Percentiles rank a stretch among this genome's conserved stretches.
These are phyloP conservation scores for Aethionema arabicum DNA, from an alignment of 345 rosid genomes.

Conservation along the genomic window DNA sequence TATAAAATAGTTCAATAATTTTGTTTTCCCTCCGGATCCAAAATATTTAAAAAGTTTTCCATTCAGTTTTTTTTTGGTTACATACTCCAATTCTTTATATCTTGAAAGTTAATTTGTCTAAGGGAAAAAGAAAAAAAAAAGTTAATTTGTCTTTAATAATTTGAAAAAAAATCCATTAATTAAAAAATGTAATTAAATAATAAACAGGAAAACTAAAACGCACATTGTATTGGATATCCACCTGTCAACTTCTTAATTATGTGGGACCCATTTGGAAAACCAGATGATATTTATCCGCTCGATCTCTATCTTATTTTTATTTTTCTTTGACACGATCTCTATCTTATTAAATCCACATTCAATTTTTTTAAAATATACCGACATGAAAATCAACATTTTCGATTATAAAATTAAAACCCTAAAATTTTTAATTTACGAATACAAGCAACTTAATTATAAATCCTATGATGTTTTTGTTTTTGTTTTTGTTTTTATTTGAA, in stretches of 20 bases:
- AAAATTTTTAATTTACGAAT: background rate
- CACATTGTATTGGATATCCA: constrained; percentile 23
- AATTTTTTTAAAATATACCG: background rate
- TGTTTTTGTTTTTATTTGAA: background rate
- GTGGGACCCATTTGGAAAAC: constrained; percentile 18
- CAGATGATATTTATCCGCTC: constrained; percentile 27
- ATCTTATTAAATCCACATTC: constrained; percentile 4
- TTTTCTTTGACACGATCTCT: too few relatives aligned
- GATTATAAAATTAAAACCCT: background rate
- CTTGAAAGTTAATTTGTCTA: too few relatives aligned
- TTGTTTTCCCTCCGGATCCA: too few relatives aligned
- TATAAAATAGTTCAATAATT: too few relatives aligned
- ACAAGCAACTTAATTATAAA: background rate
- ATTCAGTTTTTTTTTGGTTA: too few relatives aligned
- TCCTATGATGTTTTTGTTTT: too few relatives aligned
- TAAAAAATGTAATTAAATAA: too few relatives aligned
- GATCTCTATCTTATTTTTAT: constrained; percentile 18
- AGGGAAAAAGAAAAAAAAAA: too few relatives aligned
- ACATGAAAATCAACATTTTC: background rate
- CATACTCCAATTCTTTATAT: too few relatives aligned
- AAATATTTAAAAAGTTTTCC: too few relatives aligned
- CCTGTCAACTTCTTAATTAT: background rate
- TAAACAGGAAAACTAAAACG: background rate
- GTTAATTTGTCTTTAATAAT: too few relatives aligned
- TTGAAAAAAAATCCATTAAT: too few relatives aligned